Percentiles rank a stretch among this genome's conserved stretches.
phyloP scores from a whole-genome alignment of 805 yeast genomes.

The Cyberlindnera mycetangii region DNA sequence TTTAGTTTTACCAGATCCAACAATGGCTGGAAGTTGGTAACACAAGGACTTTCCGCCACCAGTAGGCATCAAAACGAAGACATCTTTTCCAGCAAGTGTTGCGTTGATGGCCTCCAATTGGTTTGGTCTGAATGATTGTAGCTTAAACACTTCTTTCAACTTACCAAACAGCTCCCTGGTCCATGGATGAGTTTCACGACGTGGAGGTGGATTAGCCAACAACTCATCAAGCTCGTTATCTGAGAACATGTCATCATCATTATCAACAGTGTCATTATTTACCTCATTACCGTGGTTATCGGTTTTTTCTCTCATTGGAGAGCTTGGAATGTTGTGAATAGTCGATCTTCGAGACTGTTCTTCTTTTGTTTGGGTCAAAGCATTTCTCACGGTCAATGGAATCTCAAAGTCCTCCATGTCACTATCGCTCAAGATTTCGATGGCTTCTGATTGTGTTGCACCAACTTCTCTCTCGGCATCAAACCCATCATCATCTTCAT shows the following conservation, averaged over 20 bases:
- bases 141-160: constrained; percentile 57
- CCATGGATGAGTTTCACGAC: constrained; percentile 43
- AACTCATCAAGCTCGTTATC: constrained; percentile 24
- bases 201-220: constrained; percentile 15
- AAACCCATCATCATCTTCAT: constrained; percentile 28
- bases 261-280: no score
- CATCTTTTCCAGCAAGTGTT: constrained; percentile 74
- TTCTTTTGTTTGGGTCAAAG: background rate
- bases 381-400: constrained; percentile 8
- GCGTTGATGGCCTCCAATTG: constrained; percentile 87
- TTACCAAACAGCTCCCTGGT: constrained; percentile 62
- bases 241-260: constrained; percentile 9
- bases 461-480: constrained; percentile 29
- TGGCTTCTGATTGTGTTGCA: constrained; percentile 13
- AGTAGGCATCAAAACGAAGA: constrained; percentile 95
- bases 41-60: constrained; percentile 98
- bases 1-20: constrained; percentile 64
- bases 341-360: constrained; percentile 8
- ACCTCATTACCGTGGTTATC: no score
- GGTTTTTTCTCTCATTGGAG: constrained; percentile 19
- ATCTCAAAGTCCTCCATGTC: constrained; percentile 25
- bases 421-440: constrained; percentile 24
- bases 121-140: constrained; percentile 69
- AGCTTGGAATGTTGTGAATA: constrained; percentile 19
- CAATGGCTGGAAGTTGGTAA: constrained; percentile 90